A percentile compares a stretch with the other conserved stretches of the same genome.
These are phyloP conservation scores for Capsella rubella DNA, from an alignment of 441 rosid species.

Conservation along the genomic window DNA sequence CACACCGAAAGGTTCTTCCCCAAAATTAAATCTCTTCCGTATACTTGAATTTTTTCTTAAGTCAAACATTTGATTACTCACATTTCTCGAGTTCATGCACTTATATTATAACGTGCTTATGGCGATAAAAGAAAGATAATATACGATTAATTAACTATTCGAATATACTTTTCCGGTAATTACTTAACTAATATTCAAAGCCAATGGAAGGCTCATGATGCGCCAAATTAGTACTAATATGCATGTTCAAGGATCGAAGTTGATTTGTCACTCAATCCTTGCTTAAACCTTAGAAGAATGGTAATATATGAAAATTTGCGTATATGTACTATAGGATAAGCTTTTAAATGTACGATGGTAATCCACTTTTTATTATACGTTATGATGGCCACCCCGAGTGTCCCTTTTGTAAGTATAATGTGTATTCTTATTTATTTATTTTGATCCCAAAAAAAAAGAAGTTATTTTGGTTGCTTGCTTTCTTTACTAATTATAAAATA, in stretches of 20 bases:
- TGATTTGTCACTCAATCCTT: conserved; percentile 34
- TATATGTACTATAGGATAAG: conserved; percentile 17
- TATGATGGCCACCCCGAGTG: not conserved
- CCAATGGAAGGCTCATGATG: conserved; percentile 29
- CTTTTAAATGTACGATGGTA: conserved; percentile 20
- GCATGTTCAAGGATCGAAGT: conserved; percentile 34
- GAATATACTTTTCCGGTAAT: conserved; percentile 2
- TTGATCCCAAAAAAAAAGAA: too few species aligned
- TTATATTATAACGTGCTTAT: conserved; percentile 21
- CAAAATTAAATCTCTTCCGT: conserved; percentile 5
- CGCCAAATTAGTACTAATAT: conserved; percentile 29
- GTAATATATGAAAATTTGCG: not conserved
- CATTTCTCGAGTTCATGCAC: conserved; percentile 41
- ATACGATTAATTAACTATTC: not conserved
- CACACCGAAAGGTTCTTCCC: conserved; percentile 40
- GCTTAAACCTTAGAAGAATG: conserved; percentile 7
- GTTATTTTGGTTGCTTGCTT: too few species aligned
- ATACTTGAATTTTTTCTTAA: conserved; percentile 31
- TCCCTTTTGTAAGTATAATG: too few species aligned
- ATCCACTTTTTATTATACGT: not conserved
- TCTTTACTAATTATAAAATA: not conserved
- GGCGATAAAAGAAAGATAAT: not conserved
- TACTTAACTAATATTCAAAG: not conserved
- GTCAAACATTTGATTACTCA: conserved; percentile 36
- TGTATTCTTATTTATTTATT: too few species aligned